Evolutionary conservation across 2,329 filamentous ascomycete species (phyloP).

Genomic region (Sphaerostilbella broomeana): DNA sequence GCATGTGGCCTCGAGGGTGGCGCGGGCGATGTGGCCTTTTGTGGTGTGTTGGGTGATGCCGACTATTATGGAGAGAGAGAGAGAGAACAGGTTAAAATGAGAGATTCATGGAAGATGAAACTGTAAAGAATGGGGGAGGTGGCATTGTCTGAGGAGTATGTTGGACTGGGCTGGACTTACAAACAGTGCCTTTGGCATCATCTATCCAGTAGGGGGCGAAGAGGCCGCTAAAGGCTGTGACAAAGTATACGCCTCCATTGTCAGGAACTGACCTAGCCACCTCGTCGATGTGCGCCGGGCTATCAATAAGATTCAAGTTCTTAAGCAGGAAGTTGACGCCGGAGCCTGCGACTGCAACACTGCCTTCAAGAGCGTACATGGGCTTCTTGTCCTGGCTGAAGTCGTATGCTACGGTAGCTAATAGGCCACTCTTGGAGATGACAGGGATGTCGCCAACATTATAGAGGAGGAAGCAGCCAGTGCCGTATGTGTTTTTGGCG

Average conservation of each 20-base stretch:
- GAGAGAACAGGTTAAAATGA: no score
- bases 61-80: slow-evolving; percentile 36
- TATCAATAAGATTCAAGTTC: slow-evolving; percentile 54
- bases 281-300: slow-evolving; percentile 42
- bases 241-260: slow-evolving; percentile 78
- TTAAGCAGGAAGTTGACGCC: slow-evolving; percentile 69
- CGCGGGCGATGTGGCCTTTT: slow-evolving; percentile 78
- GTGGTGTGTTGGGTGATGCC: slow-evolving; percentile 81
- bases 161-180: no score
- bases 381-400: slow-evolving; percentile 56
- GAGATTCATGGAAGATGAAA: no score
- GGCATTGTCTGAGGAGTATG: no score
- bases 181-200: slow-evolving; percentile 81
- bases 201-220: slow-evolving; percentile 96
- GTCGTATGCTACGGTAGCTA: slow-evolving; percentile 84
- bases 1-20: slow-evolving; percentile 84
- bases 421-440: slow-evolving; percentile 72
- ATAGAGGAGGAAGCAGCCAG: slow-evolving; percentile 83
- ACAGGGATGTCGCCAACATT: slow-evolving; percentile 82
- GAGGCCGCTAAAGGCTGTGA: slow-evolving; percentile 84
- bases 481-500: slow-evolving; percentile 89
- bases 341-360: slow-evolving; percentile 74
- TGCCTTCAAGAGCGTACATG: slow-evolving; percentile 77
- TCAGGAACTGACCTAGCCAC: slow-evolving; percentile 52
- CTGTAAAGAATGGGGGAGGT: no score